These are phyloP conservation scores for Circinella umbellata DNA, from an alignment of 371 early-diverging fungal species.

Conservation along the genomic window DNA sequence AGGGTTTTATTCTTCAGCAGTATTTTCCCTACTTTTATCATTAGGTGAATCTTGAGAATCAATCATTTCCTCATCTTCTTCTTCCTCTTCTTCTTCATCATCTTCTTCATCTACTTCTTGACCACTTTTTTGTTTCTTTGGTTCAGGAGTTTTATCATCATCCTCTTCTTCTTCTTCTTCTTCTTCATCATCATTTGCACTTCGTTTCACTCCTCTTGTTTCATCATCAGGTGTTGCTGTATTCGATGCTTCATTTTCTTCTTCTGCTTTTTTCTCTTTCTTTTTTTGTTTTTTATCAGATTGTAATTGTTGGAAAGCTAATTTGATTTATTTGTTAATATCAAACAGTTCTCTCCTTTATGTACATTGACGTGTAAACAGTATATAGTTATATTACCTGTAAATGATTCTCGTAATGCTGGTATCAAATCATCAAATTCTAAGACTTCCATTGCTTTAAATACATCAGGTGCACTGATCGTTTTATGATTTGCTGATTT, in stretches of 20 bases:
- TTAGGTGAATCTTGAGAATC: background rate
- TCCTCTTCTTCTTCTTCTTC: slow-evolving; percentile 23
- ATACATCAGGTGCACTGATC: slow-evolving; percentile 58
- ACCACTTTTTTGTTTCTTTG: slow-evolving; percentile 10
- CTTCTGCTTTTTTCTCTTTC: slow-evolving; percentile 22
- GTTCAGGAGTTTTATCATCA: slow-evolving; percentile 20
- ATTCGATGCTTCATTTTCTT: slow-evolving; percentile 10
- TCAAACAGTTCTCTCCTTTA: no score
- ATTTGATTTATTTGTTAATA: background rate
- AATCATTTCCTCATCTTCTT: slow-evolving; percentile 1
- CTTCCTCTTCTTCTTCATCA: background rate
- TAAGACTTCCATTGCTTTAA: slow-evolving; percentile 60
- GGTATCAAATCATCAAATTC: slow-evolving; percentile 56
- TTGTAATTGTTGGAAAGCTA: slow-evolving; percentile 23
- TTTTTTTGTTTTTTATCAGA: slow-evolving; percentile 24
- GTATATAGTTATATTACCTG: slow-evolving; percentile 1
- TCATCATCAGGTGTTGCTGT: slow-evolving; percentile 15
- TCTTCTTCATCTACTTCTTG: slow-evolving; percentile 9
- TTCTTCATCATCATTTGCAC: slow-evolving; percentile 35
- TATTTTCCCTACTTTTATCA: background rate
- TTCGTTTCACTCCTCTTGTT: slow-evolving; percentile 30
- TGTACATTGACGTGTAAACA: background rate
- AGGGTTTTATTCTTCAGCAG: background rate
- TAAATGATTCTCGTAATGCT: slow-evolving; percentile 12
- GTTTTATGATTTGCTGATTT: slow-evolving; percentile 59